phyloP scores from a whole-genome alignment of 1,284 basidiomycete species.

The Athelia psychrophila region DNA sequence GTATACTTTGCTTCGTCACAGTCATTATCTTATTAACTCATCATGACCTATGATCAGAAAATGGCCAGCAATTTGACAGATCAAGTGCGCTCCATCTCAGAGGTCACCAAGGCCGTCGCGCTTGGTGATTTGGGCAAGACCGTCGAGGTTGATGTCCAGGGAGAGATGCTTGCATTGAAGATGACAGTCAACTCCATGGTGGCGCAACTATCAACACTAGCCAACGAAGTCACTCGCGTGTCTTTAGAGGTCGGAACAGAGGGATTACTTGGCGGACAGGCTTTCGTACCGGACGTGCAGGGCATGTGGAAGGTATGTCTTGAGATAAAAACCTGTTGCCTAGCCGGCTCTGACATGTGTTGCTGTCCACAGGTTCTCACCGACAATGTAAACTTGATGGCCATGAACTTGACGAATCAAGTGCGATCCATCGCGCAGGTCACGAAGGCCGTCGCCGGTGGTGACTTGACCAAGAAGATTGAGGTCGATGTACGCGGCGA shows the following conservation, averaged over 20 bases:
- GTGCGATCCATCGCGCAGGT: slow-evolving; percentile 86
- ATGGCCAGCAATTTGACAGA: slow-evolving; percentile 87
- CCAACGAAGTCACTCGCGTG: slow-evolving; percentile 83
- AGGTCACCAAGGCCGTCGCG: slow-evolving; percentile 96
- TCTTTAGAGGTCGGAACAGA: slow-evolving; percentile 94
- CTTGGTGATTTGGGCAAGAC: slow-evolving; percentile 87
- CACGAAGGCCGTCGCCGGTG: slow-evolving; percentile 87
- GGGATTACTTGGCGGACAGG: slow-evolving; percentile 95
- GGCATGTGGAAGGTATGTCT: slow-evolving; percentile 84
- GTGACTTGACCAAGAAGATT: slow-evolving; percentile 90
- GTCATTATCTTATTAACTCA: slow-evolving; percentile 3
- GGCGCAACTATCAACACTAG: slow-evolving; percentile 77
- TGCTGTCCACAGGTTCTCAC: slow-evolving; percentile 52
- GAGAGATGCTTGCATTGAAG: slow-evolving; percentile 96
- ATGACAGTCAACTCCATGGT: slow-evolving; percentile 93
- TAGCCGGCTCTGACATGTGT: slow-evolving; percentile 1
- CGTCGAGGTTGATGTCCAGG: slow-evolving; percentile 94
- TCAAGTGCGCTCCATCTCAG: slow-evolving; percentile 96
- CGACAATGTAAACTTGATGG: slow-evolving; percentile 86
- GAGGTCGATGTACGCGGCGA: slow-evolving; percentile 88
- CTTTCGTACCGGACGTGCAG: slow-evolving; percentile 82
- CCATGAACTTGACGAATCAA: slow-evolving; percentile 91
- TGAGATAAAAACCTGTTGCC: no score
- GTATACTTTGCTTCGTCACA: slow-evolving; percentile 21
- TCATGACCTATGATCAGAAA: slow-evolving; percentile 39